These are phyloP conservation scores for Cryphonectria nitschkei DNA, from an alignment of 2,329 filamentous ascomycete genomes.

Conservation along the genomic window DNA sequence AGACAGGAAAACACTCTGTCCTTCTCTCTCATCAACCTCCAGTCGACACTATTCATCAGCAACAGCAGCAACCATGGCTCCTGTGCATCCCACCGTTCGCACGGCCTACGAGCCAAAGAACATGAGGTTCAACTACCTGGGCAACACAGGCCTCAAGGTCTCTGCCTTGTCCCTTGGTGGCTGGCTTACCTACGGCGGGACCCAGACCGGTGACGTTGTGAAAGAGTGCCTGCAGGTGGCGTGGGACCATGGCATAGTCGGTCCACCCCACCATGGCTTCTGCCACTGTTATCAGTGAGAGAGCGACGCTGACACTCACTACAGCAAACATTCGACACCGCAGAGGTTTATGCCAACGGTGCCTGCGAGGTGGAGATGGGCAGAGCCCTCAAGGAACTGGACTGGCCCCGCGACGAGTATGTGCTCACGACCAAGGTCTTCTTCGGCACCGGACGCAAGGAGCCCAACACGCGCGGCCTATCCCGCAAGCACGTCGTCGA, in stretches of 20 bases:
- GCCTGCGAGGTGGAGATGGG: slow-evolving; percentile 57
- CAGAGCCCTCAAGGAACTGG: slow-evolving; percentile 54
- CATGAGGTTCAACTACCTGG: slow-evolving; percentile 75
- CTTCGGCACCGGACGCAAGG: slow-evolving; percentile 58
- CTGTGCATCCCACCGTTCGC: slow-evolving; percentile 25
- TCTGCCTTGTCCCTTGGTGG: slow-evolving; percentile 73
- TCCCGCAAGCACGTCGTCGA: slow-evolving; percentile 58
- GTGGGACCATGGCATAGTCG: slow-evolving; percentile 53
- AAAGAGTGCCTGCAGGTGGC: slow-evolving; percentile 51
- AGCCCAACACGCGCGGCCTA: slow-evolving; percentile 58
- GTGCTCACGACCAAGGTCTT: slow-evolving; percentile 56
- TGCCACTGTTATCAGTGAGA: no score
- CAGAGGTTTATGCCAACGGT: slow-evolving; percentile 53
- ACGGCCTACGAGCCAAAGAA: slow-evolving; percentile 39
- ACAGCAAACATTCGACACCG: slow-evolving; percentile 56
- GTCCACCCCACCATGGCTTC: slow-evolving; percentile 6
- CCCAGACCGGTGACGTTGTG: slow-evolving; percentile 42
- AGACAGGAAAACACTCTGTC: no score
- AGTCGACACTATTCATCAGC: not conserved
- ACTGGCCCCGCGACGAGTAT: slow-evolving; percentile 57
- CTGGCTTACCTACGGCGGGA: slow-evolving; percentile 71
- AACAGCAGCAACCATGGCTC: slow-evolving; percentile 23
- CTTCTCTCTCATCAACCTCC: not conserved
- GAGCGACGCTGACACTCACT: no score
- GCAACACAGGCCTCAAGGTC: slow-evolving; percentile 73